Evolutionary conservation across 108 stramenopile species (phyloP), one percentile per base, ranked within the genome.

Genomic region (Fragilaria radians): DNA sequence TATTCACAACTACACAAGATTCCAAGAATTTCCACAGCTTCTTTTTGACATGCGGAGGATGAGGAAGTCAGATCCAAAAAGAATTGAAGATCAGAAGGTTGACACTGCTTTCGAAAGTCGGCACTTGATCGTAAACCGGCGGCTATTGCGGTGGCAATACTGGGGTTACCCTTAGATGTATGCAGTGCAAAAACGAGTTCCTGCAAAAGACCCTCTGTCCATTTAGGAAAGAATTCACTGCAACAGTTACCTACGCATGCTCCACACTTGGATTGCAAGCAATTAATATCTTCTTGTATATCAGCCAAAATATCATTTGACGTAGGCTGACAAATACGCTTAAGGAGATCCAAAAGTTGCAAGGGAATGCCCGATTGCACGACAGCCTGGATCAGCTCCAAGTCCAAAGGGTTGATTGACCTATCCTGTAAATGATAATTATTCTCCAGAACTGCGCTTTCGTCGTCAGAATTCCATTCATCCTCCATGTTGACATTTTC

Each of bases 401-500:
- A 23, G 3, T 74, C 73, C 45, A 33, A 59, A 4, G 58, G 63
- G 27, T 57, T 47, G 26, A 51, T 45, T 33, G 23, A 1, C 18
- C 18, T 2, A 24, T 48, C 17, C 48, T 49, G 31, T 52, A 33
- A 0, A 14, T 0, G 22, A 29, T 45, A 18, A 9, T 42, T 33
- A 2, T 32, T 27, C 18, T 54, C 53, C 34, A 75, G 0, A 18
- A 71, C 49, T 48, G 52, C 63, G 1, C 55, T 70, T 47, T 75
- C 74, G 47, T 75, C 65, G 28, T 75, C 74, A 23, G 74, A 66
- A 58, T 66, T 70, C 74, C 74, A 75, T 60, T 65, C 54, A 14
- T 59, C 67, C 21, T 33, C 57, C 63, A 65, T 70, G 24, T 57
- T 68, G 31, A 46, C 59, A 46, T 57, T 68, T 31, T 72, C 69